A percentile compares a stretch with the other conserved stretches of the same genome.
Conservation (phyloP, 2,329 filamentous ascomycete species). For the Talaromyces pinophilus region DNA sequence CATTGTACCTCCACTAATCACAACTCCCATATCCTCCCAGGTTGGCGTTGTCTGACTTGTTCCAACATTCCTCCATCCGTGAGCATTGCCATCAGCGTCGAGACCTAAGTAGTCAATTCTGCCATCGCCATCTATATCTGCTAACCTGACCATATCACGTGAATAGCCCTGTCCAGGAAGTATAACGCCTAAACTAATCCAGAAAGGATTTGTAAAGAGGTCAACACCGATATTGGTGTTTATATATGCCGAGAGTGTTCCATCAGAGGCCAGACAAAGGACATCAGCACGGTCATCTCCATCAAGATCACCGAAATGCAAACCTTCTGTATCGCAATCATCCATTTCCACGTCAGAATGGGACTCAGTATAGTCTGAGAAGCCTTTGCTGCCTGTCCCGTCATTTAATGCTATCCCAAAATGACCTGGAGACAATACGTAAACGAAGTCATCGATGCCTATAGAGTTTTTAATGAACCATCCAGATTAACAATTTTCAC, state of each 20-base stretch:
- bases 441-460: neutral
- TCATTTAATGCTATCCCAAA: too few species aligned
- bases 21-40: neutral
- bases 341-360: too few species aligned
- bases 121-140: slow-evolving; percentile 6
- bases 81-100: neutral
- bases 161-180: neutral
- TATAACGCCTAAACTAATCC: neutral
- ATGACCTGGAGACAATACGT: neutral
- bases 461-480: neutral
- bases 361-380: too few species aligned
- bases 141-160: slow-evolving; percentile 3
- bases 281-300: too few species aligned
- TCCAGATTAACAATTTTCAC: neutral
- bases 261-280: too few species aligned
- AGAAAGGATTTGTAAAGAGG: neutral
- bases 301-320: too few species aligned
- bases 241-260: too few species aligned
- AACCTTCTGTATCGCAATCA: too few species aligned
- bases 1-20: neutral
- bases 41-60: neutral
- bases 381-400: too few species aligned
- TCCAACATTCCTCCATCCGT: neutral
- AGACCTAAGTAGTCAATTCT: neutral
- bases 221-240: too few species aligned